Conservation (phyloP, 2,329 filamentous ascomycete genomes). For the Domatiomyces globalis region DNA sequence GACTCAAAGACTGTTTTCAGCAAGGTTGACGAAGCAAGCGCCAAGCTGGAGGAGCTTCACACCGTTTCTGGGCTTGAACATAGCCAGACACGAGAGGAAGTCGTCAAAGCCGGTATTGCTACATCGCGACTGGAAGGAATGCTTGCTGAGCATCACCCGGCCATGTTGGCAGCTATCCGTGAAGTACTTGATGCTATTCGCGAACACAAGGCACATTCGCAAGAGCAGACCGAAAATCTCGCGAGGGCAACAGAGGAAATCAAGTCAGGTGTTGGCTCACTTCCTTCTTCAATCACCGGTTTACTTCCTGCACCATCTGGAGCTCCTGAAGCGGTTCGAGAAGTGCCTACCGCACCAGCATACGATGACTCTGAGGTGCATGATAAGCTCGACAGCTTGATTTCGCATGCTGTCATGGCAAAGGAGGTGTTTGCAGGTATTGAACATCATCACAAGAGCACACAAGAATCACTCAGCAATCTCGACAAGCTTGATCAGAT, state of each 20-base stretch:
- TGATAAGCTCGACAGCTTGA: conserved; percentile 40
- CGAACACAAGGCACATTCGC: conserved; percentile 79
- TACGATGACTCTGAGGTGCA: conserved; percentile 50
- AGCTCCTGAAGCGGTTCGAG: conserved; percentile 17
- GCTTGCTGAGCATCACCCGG: conserved; percentile 69
- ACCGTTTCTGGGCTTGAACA: conserved; percentile 64
- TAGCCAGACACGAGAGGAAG: conserved; percentile 64
- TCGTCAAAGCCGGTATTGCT: conserved; percentile 57
- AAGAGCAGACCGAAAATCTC: conserved; percentile 79
- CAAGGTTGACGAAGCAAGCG: conserved; percentile 64
- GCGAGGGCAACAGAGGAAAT: conserved; percentile 52
- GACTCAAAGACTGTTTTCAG: conserved; percentile 77
- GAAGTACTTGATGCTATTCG: conserved; percentile 72
- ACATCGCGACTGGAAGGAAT: conserved; percentile 67
- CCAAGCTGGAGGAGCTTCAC: conserved; percentile 58
- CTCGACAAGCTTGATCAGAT: conserved; percentile 77
- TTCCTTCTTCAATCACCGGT: conserved; percentile 40
- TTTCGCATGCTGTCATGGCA: conserved; percentile 24
- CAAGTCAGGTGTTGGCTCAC: conserved; percentile 39
- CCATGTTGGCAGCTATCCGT: conserved; percentile 72
- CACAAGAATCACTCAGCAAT: conserved; percentile 57
- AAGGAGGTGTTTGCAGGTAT: conserved; percentile 36
- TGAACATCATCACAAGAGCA: conserved; percentile 49
- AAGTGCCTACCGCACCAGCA: conserved; percentile 26
- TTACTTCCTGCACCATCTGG: conserved; percentile 39